Conservation (phyloP, 2,329 filamentous ascomycete species). For the Waltergamsia citrina region DNA sequence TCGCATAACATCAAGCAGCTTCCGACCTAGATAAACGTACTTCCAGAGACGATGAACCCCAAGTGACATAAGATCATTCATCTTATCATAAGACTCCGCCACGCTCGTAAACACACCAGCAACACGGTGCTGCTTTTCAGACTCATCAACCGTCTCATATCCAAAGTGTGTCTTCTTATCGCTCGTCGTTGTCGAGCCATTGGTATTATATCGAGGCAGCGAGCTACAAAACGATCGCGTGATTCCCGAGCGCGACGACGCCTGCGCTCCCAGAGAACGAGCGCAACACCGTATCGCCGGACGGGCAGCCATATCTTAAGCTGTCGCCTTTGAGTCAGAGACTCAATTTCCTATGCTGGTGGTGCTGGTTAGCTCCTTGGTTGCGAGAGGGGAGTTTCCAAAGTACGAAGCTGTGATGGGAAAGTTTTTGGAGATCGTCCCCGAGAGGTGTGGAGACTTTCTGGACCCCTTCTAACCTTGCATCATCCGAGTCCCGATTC, state of each 20-base stretch:
- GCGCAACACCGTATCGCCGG: conserved; percentile 17
- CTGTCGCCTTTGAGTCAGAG: neutral
- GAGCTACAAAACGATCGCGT: conserved; percentile 3
- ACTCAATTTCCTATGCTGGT: neutral
- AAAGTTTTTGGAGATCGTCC: too few species aligned
- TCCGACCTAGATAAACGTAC: conserved; percentile 23
- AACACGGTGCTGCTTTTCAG: conserved; percentile 64
- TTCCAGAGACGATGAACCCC: conserved; percentile 96
- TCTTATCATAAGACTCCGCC: conserved; percentile 87
- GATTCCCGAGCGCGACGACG: neutral
- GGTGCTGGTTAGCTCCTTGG: too few species aligned
- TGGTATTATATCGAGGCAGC: conserved; percentile 2
- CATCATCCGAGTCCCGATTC: too few species aligned
- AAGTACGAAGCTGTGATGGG: too few species aligned
- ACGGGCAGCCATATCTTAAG: conserved; percentile 10
- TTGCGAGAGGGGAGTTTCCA: too few species aligned
- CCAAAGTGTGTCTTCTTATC: conserved; percentile 80
- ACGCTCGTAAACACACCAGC: conserved; percentile 91
- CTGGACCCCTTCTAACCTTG: too few species aligned
- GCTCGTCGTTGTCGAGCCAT: neutral
- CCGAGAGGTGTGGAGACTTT: too few species aligned
- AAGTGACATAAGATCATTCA: conserved; percentile 99
- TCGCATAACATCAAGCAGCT: neutral
- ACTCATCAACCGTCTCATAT: conserved; percentile 74
- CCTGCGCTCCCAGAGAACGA: conserved; percentile 11